Evolutionary conservation across 768 basidiomycete species (phyloP), one percentile per base, ranked within the genome.

Genomic region (Boletus huronensis): DNA sequence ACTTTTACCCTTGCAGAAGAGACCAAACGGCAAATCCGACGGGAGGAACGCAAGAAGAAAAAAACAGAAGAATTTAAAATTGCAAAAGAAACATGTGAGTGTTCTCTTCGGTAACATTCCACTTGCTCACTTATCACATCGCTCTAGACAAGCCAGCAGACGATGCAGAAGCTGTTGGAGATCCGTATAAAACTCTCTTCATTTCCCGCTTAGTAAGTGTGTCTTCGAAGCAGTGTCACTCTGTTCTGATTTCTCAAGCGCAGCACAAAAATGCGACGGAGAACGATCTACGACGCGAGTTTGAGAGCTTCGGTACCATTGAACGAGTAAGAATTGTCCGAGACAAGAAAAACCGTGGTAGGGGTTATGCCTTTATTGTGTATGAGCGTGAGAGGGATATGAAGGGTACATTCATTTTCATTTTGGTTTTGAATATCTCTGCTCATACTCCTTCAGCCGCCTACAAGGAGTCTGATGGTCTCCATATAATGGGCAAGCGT

Each of bases 311-410:
- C 69, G 97, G 97, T 21, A 87, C 88, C 9, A 93, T 99, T 61
- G 97, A 98, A 75, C 83, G 91, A 54, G 88, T 98, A 60, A 82
- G 93, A 57, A 90, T 99, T 50, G 95, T 98, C 11, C 84, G 88
- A 32, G 92, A 97, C 78, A 85, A 89, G 71, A 94, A 94, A 66
- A 83, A 80, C 47, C 89, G 92, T 54, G 83, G 89, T 66, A 78
- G 89, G 58, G 93, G 94, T 14, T 98, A 98, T 70, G 96, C 96
- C 21, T 99, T 99, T 73, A 81, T 99, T 58, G 94, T 99, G 17
- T 99, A 93, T 61, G 97, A 99, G 69, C 84, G 97, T 29, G 97
- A 98, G 74, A 84, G 95, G 54, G 97, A 99, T 70, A 99, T 99
- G 97, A 98, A 98, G 83, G 95, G 95, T 95, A 70, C 47, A 13